Evolutionary conservation across 805 yeast genomes (phyloP).

Genomic region (Ogataea nakhonphanomensis): DNA sequence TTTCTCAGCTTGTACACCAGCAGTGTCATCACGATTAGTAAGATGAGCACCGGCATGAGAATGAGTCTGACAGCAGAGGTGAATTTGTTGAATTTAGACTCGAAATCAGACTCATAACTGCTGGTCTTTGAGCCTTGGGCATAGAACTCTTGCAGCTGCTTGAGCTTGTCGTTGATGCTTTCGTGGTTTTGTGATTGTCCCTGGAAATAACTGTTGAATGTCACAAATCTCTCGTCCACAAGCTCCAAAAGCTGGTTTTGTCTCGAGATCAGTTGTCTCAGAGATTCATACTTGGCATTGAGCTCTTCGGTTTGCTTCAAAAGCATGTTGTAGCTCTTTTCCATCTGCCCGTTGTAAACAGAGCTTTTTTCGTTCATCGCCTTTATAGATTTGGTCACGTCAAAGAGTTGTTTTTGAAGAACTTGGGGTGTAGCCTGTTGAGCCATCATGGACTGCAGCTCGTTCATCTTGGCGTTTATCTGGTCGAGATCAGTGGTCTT

Average conservation of each 20-base stretch:
- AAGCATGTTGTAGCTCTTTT: slow-evolving; percentile 7
- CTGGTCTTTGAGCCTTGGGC: slow-evolving; percentile 4
- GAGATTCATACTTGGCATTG: slow-evolving; percentile 13
- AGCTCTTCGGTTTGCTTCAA: slow-evolving; percentile 12
- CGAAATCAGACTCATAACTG: slow-evolving; percentile 16
- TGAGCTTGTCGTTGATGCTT: slow-evolving; percentile 16
- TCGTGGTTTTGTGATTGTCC: slow-evolving; percentile 21
- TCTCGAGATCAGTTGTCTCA: slow-evolving; percentile 8
- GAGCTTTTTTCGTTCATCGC: slow-evolving; percentile 11
- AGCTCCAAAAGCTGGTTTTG: slow-evolving; percentile 18
- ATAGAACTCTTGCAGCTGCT: slow-evolving; percentile 15
- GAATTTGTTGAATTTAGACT: slow-evolving; percentile 17
- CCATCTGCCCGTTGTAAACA: slow-evolving; percentile 3
- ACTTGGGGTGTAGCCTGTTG: slow-evolving; percentile 11
- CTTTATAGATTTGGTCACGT: slow-evolving; percentile 19
- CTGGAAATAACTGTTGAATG: slow-evolving; percentile 16
- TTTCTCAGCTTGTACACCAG: slow-evolving; percentile 53
- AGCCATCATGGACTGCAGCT: slow-evolving; percentile 5
- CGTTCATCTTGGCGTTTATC: slow-evolving; percentile 7
- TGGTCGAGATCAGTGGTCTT: slow-evolving; percentile 4
- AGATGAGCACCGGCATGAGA: slow-evolving; percentile 38
- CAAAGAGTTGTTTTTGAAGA: slow-evolving; percentile 23
- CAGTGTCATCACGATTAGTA: slow-evolving; percentile 40
- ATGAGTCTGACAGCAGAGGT: slow-evolving; percentile 21
- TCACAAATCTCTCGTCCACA: slow-evolving; percentile 15